Base-by-base conservation (phyloP, 257 asterid genomes). In the Anisodus acutangulus region DNA sequence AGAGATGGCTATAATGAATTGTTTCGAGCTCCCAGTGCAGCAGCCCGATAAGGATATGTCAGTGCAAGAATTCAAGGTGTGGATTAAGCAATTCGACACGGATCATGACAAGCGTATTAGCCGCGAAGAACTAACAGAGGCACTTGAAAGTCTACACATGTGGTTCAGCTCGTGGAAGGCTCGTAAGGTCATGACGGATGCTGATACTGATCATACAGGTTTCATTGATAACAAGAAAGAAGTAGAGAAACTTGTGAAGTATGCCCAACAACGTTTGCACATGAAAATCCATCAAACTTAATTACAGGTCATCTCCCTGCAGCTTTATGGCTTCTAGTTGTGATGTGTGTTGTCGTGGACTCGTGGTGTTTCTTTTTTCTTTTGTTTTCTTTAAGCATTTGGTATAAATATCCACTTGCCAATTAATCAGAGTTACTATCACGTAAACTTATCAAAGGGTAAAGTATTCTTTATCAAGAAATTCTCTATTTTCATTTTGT, bases 1-100 rank as follows among this genome's bases (percentile, higher is more conserved):
- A 15, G 4, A 8, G 22, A 81, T 87, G 90, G 88, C 86, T 1
- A 13, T 85, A 19, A 87, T 76, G 47, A 26, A 51, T 8, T 69
- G 84, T 63, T 86, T 69, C 83, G 60, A 51, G 88, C 84, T 2
- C 74, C 88, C 68, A 62, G 87, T 53, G 63, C 45, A 68, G 57
- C 83, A 68, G 31, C 87, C 82, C 17, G 79, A 85, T 63, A 69
- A 66, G 72, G 22, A 81, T 47, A 86, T 90, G 83, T 72, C 84
- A 17, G 80, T 70, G 35, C 88, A 90, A 16, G 90, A 90, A 62
- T 90, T 90, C 86, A 88, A 88, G 85, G 86, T 60, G 19, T 90
- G 91, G 92, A 87, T 88, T 58, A 86, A 80, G 84, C 71, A 41
- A 12, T 90, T 90, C 67, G 91, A 90, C 78, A 2, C 4, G 49